Evolutionary conservation across 2,329 filamentous ascomycete species (phyloP).

Genomic region (Ascochyta rabiei): DNA sequence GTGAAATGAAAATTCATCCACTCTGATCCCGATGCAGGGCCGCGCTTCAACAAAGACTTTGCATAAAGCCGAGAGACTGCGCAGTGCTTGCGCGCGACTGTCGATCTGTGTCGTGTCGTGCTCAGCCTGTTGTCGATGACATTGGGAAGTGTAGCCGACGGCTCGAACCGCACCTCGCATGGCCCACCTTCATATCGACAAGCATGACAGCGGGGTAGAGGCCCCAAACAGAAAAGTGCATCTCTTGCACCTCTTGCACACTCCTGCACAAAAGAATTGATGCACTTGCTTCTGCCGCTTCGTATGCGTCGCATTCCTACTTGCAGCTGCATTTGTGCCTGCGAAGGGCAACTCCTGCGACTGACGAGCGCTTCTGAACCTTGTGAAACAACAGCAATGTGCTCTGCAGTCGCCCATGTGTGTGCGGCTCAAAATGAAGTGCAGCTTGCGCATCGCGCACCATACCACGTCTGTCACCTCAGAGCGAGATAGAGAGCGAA

Average conservation of each 20-base stretch:
- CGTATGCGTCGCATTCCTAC: not conserved
- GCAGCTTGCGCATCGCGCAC: not conserved
- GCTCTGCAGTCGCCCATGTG: not conserved
- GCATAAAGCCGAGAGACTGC: no score
- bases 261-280: not conserved
- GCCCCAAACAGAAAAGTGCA: not conserved
- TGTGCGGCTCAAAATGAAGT: not conserved
- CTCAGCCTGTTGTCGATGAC: not conserved
- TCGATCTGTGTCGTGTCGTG: not conserved
- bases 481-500: not conserved
- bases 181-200: not conserved
- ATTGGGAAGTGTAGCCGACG: not conserved
- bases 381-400: not conserved
- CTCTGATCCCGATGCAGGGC: no score
- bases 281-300: not conserved
- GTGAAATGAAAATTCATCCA: no score
- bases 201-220: conserved; percentile 1
- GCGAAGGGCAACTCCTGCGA: not conserved
- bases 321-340: not conserved
- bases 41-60: no score
- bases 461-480: not conserved
- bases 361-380: not conserved
- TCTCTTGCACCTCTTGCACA: not conserved
- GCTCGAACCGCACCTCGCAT: not conserved
- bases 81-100: not conserved